phyloP scores from a whole-genome alignment of 1,284 basidiomycete species.

The Pulveroboletus sp. region DNA sequence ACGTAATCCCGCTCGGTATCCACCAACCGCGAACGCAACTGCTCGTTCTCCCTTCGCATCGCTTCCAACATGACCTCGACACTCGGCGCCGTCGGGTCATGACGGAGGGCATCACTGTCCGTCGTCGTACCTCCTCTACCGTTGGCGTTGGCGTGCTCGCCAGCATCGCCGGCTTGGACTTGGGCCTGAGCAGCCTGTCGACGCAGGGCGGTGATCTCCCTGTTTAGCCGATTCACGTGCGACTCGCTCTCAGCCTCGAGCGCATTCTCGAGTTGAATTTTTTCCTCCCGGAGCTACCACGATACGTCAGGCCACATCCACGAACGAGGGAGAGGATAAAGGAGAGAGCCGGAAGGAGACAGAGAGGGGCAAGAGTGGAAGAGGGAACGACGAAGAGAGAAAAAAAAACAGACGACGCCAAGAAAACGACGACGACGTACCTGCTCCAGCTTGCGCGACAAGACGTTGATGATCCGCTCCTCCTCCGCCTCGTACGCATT shows the following conservation, averaged over 20 bases:
- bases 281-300: slow-evolving; percentile 71
- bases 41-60: slow-evolving; percentile 74
- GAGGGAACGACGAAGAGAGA: not conserved
- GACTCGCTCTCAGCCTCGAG: slow-evolving; percentile 79
- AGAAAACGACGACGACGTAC: slow-evolving; percentile 50
- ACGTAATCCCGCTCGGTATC: slow-evolving; percentile 76
- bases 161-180: slow-evolving; percentile 24
- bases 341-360: no score
- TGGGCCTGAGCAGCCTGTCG: slow-evolving; percentile 43
- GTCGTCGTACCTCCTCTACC: slow-evolving; percentile 15
- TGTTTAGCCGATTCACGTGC: slow-evolving; percentile 71
- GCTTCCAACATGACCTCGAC: slow-evolving; percentile 69
- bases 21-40: slow-evolving; percentile 59
- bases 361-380: no score
- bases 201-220: slow-evolving; percentile 68
- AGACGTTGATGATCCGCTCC: slow-evolving; percentile 78
- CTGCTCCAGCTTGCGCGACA: slow-evolving; percentile 78
- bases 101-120: slow-evolving; percentile 34
- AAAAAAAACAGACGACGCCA: not conserved
- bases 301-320: not conserved
- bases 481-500: slow-evolving; percentile 87
- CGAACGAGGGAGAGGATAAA: no score
- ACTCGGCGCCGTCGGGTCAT: slow-evolving; percentile 51
- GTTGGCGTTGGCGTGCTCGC: slow-evolving; percentile 10
- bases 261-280: slow-evolving; percentile 76